Evolutionary conservation across 805 yeast species (phyloP), one percentile per base, ranked within the genome.

Genomic region (Lachancea dasiensis): DNA sequence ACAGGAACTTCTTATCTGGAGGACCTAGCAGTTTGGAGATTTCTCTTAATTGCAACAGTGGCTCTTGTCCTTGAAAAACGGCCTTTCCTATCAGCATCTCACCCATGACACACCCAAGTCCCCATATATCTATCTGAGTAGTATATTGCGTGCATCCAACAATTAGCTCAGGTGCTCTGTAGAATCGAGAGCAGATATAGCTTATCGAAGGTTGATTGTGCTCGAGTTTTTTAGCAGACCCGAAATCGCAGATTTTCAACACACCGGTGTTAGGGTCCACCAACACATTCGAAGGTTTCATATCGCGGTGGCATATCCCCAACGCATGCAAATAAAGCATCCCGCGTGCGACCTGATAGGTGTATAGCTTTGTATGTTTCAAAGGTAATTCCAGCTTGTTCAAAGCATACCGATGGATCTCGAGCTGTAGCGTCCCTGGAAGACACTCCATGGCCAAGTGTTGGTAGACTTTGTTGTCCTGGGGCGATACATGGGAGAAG

Each of bases 81-180:
- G 97, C 95, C 56, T 77, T 80, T 11, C 97, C 97, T 45, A 87
- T 72, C 40, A 82, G 71, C 85, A 92, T 80, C 63, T 92, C 98
- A 10, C 97, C 96, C 43, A 92, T 66, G 24, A 92, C 95, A 67
- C 98, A 90, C 1, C 97, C 99, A 43, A 90, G 68, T 13, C 97
- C 95, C 99, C 99, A 92, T 52, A 89, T 82, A 61, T 92, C 99
- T 42, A 92, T 90, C 54, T 87, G 85, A 3, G 94, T 81, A 3
- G 94, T 77, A 60, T 92, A 92, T 26, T 80, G 73, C 42, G 89
- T 77, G 50, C 87, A 82, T 2, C 98, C 98, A 39, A 92, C 79
- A 55, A 92, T 84, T 43, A 92, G 72, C 61, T 92, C 99, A 0
- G 99, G 99, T 10, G 45, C 45, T 50, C 97, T 75, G 63, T 89